These are phyloP conservation scores for Cryptosporidium sp. DNA, from an alignment of 169 alveolate species.

Conservation along the genomic window DNA sequence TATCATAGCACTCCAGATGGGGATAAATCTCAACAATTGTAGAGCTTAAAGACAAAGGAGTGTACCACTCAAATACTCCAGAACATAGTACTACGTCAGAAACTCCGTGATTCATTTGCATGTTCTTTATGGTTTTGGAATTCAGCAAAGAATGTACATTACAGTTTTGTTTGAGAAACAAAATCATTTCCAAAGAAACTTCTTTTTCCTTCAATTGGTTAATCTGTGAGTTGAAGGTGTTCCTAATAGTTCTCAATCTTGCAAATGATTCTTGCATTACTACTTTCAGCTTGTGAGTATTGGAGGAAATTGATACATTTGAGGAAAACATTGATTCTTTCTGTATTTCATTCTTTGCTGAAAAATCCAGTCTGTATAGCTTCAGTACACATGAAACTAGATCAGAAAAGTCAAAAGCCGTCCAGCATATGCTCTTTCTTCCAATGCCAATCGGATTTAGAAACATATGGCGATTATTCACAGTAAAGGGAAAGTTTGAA, in stretches of 20 bases:
- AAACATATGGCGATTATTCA: conserved; percentile 50
- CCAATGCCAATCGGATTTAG: conserved; percentile 68
- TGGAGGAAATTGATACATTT: conserved; percentile 51
- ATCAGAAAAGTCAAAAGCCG: conserved; percentile 63
- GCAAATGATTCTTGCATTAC: conserved; percentile 12
- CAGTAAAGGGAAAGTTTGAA: conserved; percentile 46
- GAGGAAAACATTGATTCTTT: conserved; percentile 38
- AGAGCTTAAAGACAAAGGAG: conserved; percentile 42
- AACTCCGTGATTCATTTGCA: conserved; percentile 32
- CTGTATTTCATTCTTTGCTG: conserved; percentile 23
- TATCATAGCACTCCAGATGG: conserved; percentile 41
- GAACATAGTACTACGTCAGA: conserved; percentile 33
- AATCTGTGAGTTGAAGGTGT: background rate
- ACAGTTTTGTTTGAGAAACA: conserved; percentile 34
- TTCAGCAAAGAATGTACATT: background rate
- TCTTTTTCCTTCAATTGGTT: conserved; percentile 4
- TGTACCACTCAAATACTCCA: conserved; percentile 61
- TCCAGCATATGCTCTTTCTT: conserved; percentile 54
- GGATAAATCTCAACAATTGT: conserved; percentile 59
- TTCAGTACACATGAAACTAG: conserved; percentile 44
- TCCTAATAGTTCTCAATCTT: conserved; percentile 13
- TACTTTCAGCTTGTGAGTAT: conserved; percentile 27
- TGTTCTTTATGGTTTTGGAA: conserved; percentile 4
- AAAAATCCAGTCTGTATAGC: conserved; percentile 44
- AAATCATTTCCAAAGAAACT: conserved; percentile 7